These are phyloP conservation scores for Magnolia officinalis DNA, from an alignment of 164 flowering plant species.

Conservation along the genomic window DNA sequence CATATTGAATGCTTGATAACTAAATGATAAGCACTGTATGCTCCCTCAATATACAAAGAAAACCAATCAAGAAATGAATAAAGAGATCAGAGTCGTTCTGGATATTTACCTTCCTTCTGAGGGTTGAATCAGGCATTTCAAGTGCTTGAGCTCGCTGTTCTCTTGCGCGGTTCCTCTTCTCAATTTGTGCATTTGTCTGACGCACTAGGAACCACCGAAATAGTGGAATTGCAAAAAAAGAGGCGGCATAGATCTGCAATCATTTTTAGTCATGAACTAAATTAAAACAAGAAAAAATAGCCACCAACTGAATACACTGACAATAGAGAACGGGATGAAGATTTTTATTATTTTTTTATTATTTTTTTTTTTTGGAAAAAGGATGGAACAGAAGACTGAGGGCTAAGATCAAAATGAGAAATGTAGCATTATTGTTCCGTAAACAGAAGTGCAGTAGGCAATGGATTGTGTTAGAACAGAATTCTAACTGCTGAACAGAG, in stretches of 20 bases:
- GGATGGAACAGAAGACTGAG: no score
- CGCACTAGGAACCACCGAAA: constrained; percentile 71
- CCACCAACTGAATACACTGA: not conserved
- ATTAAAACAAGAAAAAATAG: no score
- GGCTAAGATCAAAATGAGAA: no score
- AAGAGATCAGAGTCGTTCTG: not conserved
- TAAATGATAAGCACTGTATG: not conserved
- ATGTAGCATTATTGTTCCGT: no score
- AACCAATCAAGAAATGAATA: not conserved
- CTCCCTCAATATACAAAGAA: not conserved
- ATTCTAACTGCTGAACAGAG: no score
- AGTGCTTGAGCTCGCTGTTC: constrained; percentile 58
- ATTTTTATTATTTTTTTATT: no score
- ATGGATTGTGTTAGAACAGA: no score
- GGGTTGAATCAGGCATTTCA: constrained; percentile 62
- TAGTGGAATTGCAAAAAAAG: constrained; percentile 92
- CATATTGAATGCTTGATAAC: not conserved
- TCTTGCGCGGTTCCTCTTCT: constrained; percentile 72
- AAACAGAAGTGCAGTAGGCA: no score
- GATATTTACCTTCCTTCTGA: constrained; percentile 69
- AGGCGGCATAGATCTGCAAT: constrained; percentile 86
- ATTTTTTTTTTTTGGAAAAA: no score
- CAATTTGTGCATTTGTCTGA: constrained; percentile 65
- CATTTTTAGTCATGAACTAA: not conserved
- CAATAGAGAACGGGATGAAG: not conserved